Base-by-base conservation (phyloP, 139 green algal genomes). In the Tetraselmis chui region DNA sequence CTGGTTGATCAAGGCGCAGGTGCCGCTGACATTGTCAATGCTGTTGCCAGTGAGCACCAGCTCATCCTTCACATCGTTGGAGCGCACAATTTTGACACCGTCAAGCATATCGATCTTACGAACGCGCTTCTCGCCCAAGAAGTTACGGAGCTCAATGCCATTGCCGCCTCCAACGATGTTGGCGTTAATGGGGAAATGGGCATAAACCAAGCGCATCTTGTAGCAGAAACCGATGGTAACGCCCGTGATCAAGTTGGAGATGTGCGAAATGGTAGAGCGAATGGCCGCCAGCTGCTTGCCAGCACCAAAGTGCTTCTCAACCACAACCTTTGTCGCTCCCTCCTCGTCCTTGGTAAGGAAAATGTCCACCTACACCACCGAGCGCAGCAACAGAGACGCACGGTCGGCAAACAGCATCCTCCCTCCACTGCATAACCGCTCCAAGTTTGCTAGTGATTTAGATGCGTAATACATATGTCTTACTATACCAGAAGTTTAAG, bases 191-290 rank as follows among this genome's bases (percentile, higher is more conserved):
- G 97, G 97, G 83, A 99, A 99, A 84, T 99, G 97, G 27, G 96
- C 95, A 81, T 99, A 99, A 89, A 99, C 97, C 76, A 99, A 89
- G 84, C 97, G 91, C 96, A 99, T 98, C 92, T 98, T 99, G 94
- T 98, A 99, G 83, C 96, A 88, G 83, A 96, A 99, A 81, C 96
- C 96, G 83, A 83, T 86, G 59, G 27, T 31, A 23, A 93, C 88
- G 11, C 93, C 93, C 28, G 87, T 92, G 85, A 98, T 94, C 77
- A 97, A 84, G 89, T 98, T 98, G 86, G 93, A 86, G 28, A 99
- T 90, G 89, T 99, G 96, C 32, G 89, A 96, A 84, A 86, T 88
- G 79, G 86, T 86, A 23, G 97, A 99, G 84, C 97, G 92, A 85
- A 99, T 95, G 76, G 92, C 90, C 2, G 97, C 93, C 67, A 98